Percentiles rank a stretch among this genome's conserved stretches.
These are phyloP conservation scores for Cercospora sesami DNA, from an alignment of 2,329 filamentous ascomycete genomes.

Conservation along the genomic window DNA sequence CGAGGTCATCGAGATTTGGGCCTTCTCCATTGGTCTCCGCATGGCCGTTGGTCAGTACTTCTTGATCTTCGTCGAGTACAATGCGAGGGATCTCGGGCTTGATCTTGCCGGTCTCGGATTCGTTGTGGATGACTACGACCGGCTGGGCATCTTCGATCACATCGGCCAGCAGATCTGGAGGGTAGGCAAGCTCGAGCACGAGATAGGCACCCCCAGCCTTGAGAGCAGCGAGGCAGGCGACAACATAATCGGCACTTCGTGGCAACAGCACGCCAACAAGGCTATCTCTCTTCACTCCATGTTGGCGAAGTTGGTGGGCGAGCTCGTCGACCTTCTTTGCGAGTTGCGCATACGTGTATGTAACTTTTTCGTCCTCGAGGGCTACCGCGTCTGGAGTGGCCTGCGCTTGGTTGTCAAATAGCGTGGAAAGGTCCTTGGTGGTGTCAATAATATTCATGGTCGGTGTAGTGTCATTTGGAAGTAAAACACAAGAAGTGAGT, in stretches of 20 bases:
- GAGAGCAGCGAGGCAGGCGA: conserved; percentile 74
- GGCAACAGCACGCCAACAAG: conserved; percentile 75
- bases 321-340: conserved; percentile 67
- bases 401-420: conserved; percentile 68
- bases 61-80: conserved; percentile 56
- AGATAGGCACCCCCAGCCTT: conserved; percentile 78
- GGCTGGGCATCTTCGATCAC: conserved; percentile 75
- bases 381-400: conserved; percentile 69
- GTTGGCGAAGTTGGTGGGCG: conserved; percentile 61
- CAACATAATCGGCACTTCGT: conserved; percentile 75
- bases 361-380: conserved; percentile 67
- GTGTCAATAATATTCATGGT: conserved; percentile 68
- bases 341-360: conserved; percentile 71
- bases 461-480: background rate
- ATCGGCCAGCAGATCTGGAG: conserved; percentile 69
- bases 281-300: conserved; percentile 70
- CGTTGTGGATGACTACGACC: conserved; percentile 68
- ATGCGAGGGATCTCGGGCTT: conserved; percentile 64
- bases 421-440: conserved; percentile 68
- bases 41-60: conserved; percentile 38
- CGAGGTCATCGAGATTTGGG: conserved; percentile 67
- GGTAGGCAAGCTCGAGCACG: conserved; percentile 77
- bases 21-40: conserved; percentile 31
- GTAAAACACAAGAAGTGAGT: background rate
- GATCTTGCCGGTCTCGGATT: conserved; percentile 64